A percentile compares a stretch with the other conserved stretches of the same genome.
Conservation (phyloP, 176 grass and related monocot genomes). For the Triticum timopheevii region DNA sequence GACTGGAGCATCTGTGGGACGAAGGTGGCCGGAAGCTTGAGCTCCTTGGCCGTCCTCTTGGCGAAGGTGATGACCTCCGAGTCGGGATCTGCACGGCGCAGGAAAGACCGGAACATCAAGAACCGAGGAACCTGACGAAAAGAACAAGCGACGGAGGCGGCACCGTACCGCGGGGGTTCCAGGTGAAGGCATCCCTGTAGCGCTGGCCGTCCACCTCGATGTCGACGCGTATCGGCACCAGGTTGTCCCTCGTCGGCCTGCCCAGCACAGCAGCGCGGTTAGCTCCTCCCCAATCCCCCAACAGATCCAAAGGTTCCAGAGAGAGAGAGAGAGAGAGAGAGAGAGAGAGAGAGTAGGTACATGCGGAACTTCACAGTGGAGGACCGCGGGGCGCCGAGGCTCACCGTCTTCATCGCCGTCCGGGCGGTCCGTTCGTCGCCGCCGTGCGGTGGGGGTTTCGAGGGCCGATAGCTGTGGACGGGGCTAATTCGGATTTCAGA, state of each 20-base stretch:
- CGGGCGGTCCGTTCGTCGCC: constrained; percentile 18
- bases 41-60: constrained; percentile 88
- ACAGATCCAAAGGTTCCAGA: not conserved
- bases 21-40: constrained; percentile 77
- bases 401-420: constrained; percentile 51
- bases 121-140: not conserved
- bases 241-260: constrained; percentile 90
- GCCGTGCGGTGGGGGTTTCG: not conserved
- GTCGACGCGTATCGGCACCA: constrained; percentile 84
- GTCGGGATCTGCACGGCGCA: constrained; percentile 65
- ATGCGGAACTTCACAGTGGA: constrained; percentile 74
- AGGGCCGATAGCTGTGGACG: not conserved
- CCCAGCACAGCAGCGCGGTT: not conserved
- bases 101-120: not conserved
- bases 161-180: constrained; percentile 76
- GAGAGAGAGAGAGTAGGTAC: constrained; percentile 7
- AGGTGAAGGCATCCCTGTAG: constrained; percentile 87
- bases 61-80: constrained; percentile 76
- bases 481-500: not conserved
- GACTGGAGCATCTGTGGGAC: constrained; percentile 85
- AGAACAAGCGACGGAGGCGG: not conserved
- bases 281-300: not conserved
- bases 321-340: not conserved
- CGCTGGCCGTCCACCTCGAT: constrained; percentile 75
- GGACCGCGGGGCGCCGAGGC: constrained; percentile 54